Evolutionary conservation across 495 filamentous ascomycete genomes (phyloP).

Genomic region (Daldinia caldariorum): DNA sequence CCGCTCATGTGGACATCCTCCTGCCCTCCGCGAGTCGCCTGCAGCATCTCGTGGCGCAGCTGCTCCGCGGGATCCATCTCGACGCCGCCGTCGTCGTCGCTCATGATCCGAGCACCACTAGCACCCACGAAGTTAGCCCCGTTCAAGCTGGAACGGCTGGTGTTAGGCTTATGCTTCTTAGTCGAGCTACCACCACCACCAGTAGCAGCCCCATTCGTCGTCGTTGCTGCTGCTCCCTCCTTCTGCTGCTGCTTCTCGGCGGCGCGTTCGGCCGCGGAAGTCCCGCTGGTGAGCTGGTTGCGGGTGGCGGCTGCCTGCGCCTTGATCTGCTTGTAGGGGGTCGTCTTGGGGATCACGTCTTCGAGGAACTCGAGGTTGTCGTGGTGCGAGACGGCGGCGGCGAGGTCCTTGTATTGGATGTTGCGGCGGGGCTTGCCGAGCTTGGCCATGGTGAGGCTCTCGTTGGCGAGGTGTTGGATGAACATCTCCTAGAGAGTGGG

Average conservation of each 20-base stretch:
- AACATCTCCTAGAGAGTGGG: conserved; percentile 83
- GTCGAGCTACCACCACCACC: not conserved
- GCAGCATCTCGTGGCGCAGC: conserved; percentile 59
- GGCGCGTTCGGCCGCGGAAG: not conserved
- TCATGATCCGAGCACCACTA: conserved; percentile 41
- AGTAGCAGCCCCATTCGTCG: conserved; percentile 1
- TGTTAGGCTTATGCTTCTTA: conserved; percentile 44
- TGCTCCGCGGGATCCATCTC: conserved; percentile 54
- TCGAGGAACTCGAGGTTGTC: conserved; percentile 96
- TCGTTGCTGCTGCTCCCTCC: conserved; percentile 9
- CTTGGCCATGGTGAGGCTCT: conserved; percentile 81
- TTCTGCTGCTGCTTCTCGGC: not conserved
- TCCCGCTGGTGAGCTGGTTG: conserved; percentile 51
- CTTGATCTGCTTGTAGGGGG: conserved; percentile 82
- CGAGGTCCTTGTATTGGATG: conserved; percentile 95
- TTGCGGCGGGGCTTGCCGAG: conserved; percentile 84
- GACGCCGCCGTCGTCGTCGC: conserved; percentile 38
- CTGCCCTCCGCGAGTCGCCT: conserved; percentile 41
- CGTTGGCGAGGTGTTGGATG: conserved; percentile 87
- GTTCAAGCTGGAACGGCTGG: conserved; percentile 40
- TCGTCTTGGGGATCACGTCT: conserved; percentile 88
- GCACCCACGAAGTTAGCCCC: conserved; percentile 45
- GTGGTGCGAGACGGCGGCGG: conserved; percentile 84
- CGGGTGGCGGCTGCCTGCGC: conserved; percentile 57
- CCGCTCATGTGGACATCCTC: conserved; percentile 69